These are phyloP conservation scores for Aeschynomene evenia DNA, from an alignment of 306 rosid species.

Conservation along the genomic window DNA sequence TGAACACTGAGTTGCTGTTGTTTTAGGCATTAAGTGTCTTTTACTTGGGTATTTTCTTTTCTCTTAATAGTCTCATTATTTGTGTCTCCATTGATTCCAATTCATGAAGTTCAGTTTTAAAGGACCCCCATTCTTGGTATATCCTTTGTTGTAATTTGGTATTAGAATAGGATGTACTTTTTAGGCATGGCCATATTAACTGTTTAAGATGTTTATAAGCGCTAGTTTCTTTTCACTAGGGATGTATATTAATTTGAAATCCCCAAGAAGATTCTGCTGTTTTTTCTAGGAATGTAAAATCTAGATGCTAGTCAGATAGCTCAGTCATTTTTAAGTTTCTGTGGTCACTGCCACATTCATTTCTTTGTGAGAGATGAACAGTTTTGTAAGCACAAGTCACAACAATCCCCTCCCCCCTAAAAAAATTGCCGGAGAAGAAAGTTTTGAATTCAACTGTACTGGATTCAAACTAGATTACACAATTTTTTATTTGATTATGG, in stretches of 20 bases:
- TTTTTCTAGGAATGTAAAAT: constrained; percentile 15
- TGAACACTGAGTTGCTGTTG: constrained; percentile 10
- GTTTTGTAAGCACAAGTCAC: background rate
- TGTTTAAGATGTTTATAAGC: background rate
- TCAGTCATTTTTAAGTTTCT: background rate
- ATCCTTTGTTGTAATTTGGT: background rate
- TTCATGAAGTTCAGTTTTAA: constrained; percentile 9
- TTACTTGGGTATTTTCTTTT: constrained; percentile 1
- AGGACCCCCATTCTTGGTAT: background rate
- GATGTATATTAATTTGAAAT: constrained; percentile 25
- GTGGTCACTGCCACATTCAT: background rate
- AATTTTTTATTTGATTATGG: background rate
- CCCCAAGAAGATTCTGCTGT: background rate
- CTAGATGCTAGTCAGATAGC: constrained; percentile 12
- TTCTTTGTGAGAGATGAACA: constrained; percentile 6
- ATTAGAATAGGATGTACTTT: constrained; percentile 3
- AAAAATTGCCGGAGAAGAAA: background rate
- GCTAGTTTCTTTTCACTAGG: constrained; percentile 8
- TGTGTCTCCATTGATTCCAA: constrained; percentile 16
- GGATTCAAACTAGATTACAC: background rate
- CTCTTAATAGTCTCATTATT: background rate
- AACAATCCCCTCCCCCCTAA: background rate
- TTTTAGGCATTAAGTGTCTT: constrained; percentile 19
- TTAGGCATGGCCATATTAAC: background rate
- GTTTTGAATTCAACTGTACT: background rate